Conservation (phyloP, 106 monocot genomes). For the Acorus calamus region DNA sequence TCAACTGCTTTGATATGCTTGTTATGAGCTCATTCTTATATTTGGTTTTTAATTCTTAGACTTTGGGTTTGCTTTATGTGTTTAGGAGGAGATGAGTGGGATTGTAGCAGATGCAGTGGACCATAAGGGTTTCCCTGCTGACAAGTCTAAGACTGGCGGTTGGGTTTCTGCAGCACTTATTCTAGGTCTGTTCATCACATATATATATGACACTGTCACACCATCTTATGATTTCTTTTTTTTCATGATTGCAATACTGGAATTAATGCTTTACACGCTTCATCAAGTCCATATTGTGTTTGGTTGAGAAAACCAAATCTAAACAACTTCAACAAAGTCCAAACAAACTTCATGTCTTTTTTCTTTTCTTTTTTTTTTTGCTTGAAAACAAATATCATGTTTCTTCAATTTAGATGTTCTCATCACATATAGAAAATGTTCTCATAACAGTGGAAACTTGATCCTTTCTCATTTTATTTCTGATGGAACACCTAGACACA, state of each 20-base stretch:
- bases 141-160: conserved; percentile 60
- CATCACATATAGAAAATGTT: too few species aligned
- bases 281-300: too few species aligned
- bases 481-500: too few species aligned
- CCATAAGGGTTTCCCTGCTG: conserved; percentile 68
- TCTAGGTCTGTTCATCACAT: conserved; percentile 27
- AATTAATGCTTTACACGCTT: too few species aligned
- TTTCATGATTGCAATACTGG: too few species aligned
- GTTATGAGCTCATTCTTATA: conserved; percentile 14
- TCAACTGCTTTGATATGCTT: neutral
- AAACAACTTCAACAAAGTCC: too few species aligned
- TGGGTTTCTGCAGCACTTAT: conserved; percentile 71
- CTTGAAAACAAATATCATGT: too few species aligned
- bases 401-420: too few species aligned
- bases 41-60: neutral
- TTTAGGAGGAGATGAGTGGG: conserved; percentile 34
- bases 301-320: too few species aligned
- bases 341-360: neutral
- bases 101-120: conserved; percentile 51
- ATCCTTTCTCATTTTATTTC: too few species aligned
- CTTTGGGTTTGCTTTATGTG: conserved; percentile 14
- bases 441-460: too few species aligned
- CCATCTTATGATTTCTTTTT: neutral
- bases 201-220: neutral
- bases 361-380: too few species aligned